A percentile compares a stretch with the other conserved stretches of the same genome.
These are phyloP conservation scores for Centrapalus pauciflorus DNA, from an alignment of 129 eudicot genomes.

Conservation along the genomic window DNA sequence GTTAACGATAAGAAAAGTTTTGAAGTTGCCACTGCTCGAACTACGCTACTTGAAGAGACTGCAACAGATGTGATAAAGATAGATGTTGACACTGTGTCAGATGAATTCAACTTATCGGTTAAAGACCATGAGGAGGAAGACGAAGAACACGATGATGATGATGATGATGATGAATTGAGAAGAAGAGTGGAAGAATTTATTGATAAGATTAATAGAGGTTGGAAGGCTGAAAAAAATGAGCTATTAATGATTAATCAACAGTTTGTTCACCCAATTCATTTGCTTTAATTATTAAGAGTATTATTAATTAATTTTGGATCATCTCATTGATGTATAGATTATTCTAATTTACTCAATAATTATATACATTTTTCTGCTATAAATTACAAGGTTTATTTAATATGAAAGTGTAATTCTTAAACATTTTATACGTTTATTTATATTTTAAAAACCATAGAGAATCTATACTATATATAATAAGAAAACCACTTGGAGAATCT, in stretches of 20 bases:
- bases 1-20: neutral
- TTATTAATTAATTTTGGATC: neutral
- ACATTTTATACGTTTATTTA: too few relatives aligned
- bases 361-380: too few relatives aligned
- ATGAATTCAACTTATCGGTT: constrained; percentile 9
- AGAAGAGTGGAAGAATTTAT: constrained; percentile 72
- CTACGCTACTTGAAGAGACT: neutral
- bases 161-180: constrained; percentile 63
- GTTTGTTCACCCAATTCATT: neutral
- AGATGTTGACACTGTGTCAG: constrained; percentile 13
- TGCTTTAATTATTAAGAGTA: neutral
- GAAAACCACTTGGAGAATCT: too few relatives aligned
- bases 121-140: constrained; percentile 24
- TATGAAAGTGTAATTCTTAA: too few relatives aligned
- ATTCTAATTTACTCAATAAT: too few relatives aligned
- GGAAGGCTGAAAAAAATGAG: constrained; percentile 51
- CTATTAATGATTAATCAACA: neutral
- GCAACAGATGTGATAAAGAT: constrained; percentile 15
- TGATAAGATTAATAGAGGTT: constrained; percentile 49
- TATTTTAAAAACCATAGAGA: too few relatives aligned
- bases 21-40: neutral
- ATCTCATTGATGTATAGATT: too few relatives aligned
- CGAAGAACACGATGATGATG: too few relatives aligned
- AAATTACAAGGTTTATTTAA: too few relatives aligned
- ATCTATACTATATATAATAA: too few relatives aligned